Evolutionary conservation across 2,329 filamentous ascomycete species (phyloP), one percentile per base, ranked within the genome.

Genomic region (Trichoderma breve): DNA sequence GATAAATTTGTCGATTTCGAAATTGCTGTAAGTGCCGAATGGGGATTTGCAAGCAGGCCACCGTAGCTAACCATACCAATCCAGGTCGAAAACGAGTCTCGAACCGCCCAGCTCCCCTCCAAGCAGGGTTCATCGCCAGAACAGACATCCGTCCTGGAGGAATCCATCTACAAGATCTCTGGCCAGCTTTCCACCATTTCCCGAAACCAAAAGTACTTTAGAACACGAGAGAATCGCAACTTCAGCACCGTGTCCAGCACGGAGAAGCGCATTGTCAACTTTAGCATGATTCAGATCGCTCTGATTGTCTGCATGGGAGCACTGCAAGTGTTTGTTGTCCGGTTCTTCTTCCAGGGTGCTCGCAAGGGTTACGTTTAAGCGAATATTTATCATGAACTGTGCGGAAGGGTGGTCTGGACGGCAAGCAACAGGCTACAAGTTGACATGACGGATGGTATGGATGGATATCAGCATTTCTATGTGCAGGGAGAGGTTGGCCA

Each of bases 1-100:
- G 96, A 99, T 84, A 99, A 99, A 85, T 91, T 94, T 81, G 95
- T 99, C 75, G 96, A 99, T 82, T 98, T 99, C 79, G 96, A 99
- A 84, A 97, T 99, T 80, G 89, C 95, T 74, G 95, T 78, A 60
- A n/a, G 73, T 72, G 55, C 53, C 18, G 15, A 28, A 34, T n/a
- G 28, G 32, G 24, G 4, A 15, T 14, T 18, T 63, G 26, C 51
- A 21, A 55, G 43, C 18, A 57, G 15, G n/a, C 15, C 18, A 14
- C 36, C n/a, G 34, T 32, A 21, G 32, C 71, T 71, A 53, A 74
- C 15, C 28, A 12, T 39, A 39, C 34, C 11, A 15, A 43, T 67
- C 73, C 78, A 97, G 94, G 92, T 98, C 80, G 95, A 98, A 83
- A 95, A 97, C 83, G 95, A 98, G 84, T 85, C 87, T 74, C 92